Conservation (phyloP, 768 basidiomycete genomes). For the Tephrocybe sp. region DNA sequence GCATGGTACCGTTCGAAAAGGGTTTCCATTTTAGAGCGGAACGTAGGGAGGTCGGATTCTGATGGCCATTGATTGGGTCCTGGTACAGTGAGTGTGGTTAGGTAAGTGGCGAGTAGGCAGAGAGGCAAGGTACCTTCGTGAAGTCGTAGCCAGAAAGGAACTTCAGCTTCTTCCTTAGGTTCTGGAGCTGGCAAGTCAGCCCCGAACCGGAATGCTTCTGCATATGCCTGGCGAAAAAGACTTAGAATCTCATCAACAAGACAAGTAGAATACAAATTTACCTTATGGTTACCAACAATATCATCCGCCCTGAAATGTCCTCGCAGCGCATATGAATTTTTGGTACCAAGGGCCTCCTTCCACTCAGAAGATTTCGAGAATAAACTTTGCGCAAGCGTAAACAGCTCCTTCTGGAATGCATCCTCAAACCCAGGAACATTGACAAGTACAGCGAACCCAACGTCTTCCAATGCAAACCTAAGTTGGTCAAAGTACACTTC, state of each 20-base stretch:
- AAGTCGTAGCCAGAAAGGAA: constrained; percentile 27
- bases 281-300: constrained; percentile 22
- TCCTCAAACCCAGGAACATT: constrained; percentile 29
- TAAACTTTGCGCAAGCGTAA: constrained; percentile 18
- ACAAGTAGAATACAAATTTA: background rate
- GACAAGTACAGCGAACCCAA: constrained; percentile 23
- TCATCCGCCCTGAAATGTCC: constrained; percentile 27
- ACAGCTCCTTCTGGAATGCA: constrained; percentile 20
- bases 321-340: constrained; percentile 21
- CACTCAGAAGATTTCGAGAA: constrained; percentile 23
- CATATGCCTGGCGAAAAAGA: constrained; percentile 19
- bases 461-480: constrained; percentile 25
- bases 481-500: constrained; percentile 18
- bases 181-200: constrained; percentile 21
- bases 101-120: background rate
- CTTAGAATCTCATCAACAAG: background rate
- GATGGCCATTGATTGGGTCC: constrained; percentile 30
- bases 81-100: constrained; percentile 1
- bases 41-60: constrained; percentile 22
- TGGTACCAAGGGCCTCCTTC: constrained; percentile 23
- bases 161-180: constrained; percentile 9
- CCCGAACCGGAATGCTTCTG: constrained; percentile 28
- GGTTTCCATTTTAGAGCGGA: constrained; percentile 22
- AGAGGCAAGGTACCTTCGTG: constrained; percentile 23
- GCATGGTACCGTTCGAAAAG: constrained; percentile 24